phyloP scores from a whole-genome alignment of 768 basidiomycete species.

The Nidula microcarpa region DNA sequence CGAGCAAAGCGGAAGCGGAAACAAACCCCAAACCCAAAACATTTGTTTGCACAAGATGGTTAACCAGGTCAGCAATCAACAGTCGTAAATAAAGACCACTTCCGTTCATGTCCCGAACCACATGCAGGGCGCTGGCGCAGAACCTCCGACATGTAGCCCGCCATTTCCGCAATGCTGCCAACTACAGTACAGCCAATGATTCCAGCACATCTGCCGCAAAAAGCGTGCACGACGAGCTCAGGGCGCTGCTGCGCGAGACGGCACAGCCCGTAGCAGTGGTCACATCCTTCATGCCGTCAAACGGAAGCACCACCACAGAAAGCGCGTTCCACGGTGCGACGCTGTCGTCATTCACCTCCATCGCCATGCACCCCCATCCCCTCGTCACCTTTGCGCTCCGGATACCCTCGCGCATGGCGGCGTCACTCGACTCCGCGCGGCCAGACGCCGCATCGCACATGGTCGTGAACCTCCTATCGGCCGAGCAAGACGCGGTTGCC shows the following conservation, averaged over 20 bases:
- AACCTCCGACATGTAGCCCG: neutral
- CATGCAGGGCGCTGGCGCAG: neutral
- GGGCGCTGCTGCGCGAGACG: slow-evolving; percentile 64
- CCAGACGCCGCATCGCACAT: slow-evolving; percentile 41
- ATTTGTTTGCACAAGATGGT: neutral
- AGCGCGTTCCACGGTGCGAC: slow-evolving; percentile 80
- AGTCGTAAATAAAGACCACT: neutral
- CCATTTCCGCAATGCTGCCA: neutral
- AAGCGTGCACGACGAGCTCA: slow-evolving; percentile 26
- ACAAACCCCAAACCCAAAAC: neutral
- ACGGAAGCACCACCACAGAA: neutral
- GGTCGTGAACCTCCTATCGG: slow-evolving; percentile 79
- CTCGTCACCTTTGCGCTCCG: slow-evolving; percentile 89
- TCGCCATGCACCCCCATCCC: slow-evolving; percentile 86
- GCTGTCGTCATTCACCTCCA: slow-evolving; percentile 88
- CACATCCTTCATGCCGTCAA: slow-evolving; percentile 59
- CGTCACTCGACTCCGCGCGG: slow-evolving; percentile 36
- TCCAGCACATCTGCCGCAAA: neutral
- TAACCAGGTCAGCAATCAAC: neutral
- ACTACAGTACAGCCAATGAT: too few species aligned
- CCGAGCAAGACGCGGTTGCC: slow-evolving; percentile 59
- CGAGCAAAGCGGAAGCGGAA: too few species aligned
- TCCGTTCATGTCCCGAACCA: slow-evolving; percentile 2
- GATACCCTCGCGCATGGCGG: slow-evolving; percentile 85
- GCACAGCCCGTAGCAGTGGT: slow-evolving; percentile 88